Percentiles rank a stretch among this genome's conserved stretches.
Evolutionary conservation across 2,329 filamentous ascomycete genomes (phyloP).

Genomic region (Fusarium sp.): DNA sequence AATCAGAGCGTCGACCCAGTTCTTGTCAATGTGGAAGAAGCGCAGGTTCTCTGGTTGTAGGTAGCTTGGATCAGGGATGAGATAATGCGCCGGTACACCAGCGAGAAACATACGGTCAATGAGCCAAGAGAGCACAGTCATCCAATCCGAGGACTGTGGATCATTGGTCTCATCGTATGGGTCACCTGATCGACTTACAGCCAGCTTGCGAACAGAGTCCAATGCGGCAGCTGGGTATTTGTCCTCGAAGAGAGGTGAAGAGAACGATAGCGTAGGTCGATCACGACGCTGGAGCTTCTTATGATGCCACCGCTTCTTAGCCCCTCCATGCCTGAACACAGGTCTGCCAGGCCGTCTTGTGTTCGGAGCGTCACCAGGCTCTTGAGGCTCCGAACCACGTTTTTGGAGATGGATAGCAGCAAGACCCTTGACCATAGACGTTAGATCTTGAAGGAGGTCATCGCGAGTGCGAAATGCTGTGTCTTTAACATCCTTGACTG

Average conservation of each 20-base stretch:
- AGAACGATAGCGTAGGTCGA: neutral
- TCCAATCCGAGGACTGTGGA: constrained; percentile 50
- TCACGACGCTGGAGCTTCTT: neutral
- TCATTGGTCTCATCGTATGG: constrained; percentile 41
- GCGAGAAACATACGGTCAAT: constrained; percentile 50
- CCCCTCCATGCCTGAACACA: neutral
- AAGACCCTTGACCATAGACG: neutral
- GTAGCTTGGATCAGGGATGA: constrained; percentile 50
- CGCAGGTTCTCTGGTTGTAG: constrained; percentile 51
- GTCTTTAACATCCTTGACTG: neutral
- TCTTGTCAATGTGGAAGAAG: constrained; percentile 56
- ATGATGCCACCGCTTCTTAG: neutral
- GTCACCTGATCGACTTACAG: neutral
- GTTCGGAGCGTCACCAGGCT: neutral
- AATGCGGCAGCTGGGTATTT: neutral
- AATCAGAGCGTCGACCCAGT: constrained; percentile 54
- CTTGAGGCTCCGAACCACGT: neutral
- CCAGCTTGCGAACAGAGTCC: neutral
- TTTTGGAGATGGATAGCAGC: neutral
- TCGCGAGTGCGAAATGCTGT: neutral
- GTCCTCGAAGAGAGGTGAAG: neutral
- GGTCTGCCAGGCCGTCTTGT: neutral
- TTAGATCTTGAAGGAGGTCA: neutral
- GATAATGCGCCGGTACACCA: constrained; percentile 52
- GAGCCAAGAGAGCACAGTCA: constrained; percentile 48